Evolutionary conservation across 331 rosid species (phyloP), one percentile per base, ranked within the genome.

Genomic region (Malus hybrid): DNA sequence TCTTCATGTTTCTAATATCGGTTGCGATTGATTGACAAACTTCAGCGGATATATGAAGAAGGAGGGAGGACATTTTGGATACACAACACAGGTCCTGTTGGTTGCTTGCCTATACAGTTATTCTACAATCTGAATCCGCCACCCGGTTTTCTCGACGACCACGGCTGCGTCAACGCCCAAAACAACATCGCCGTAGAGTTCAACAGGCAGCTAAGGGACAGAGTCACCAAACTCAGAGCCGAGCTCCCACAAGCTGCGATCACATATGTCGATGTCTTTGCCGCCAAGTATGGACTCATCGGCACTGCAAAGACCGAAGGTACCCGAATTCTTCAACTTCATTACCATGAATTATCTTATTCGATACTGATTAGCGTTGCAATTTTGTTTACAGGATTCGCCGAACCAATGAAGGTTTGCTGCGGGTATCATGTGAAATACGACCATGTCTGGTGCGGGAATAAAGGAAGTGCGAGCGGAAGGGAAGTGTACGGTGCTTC

Each of bases 11-110:
- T 64, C 72, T 42, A 27, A 13, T 44, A 31, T n/a, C 18, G 60
- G 22, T 29, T 14, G 28, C 57, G 63, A 76, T 61, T 64, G 52
- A 55, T 55, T 6, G 61, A 44, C 48, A 57, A 10, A 19, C 66
- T 78, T 78, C 85, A 93, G 98, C 81, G 79, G 74, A 65, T 91
- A 68, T 91, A 90, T 50, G 10, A 84, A 63, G 87, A 80, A 86
- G 97, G 95, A 36, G 98, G 98, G 68, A 88, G 97, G 85, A 13
- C 88, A 42, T 94, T 94, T 63, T 94, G 98, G 98, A 84, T 94
- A 76, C 98, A 91, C 88, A 94, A 91, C 82, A 94, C 96, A 19
- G 90, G 93, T n/a, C 98, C 98, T 2, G 69, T 90, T 69, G 98
- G 98, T 15, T 94, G 97, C 68, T 68, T 91, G 76, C 98, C 98